phyloP scores from a whole-genome alignment of 2,329 filamentous ascomycete genomes.

The Penicillium polonicum region DNA sequence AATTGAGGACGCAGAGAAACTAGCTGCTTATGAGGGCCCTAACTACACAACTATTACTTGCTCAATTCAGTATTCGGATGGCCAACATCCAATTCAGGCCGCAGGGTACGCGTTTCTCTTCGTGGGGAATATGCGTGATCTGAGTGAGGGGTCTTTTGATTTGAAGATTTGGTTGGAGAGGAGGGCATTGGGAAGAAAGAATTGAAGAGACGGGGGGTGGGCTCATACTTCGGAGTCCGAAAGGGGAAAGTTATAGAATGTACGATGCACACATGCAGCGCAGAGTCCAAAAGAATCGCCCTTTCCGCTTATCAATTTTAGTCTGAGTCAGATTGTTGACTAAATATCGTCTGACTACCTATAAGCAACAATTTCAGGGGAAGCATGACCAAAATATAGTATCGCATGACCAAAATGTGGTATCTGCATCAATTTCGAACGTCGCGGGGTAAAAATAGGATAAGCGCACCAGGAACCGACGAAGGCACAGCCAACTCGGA shows the following conservation, averaged over 20 bases:
- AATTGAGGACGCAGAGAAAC: slow-evolving; percentile 10
- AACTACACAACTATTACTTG: slow-evolving; percentile 12
- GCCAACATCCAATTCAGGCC: background rate
- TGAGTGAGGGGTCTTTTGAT: slow-evolving; percentile 7
- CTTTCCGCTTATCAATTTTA: background rate
- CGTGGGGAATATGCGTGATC: slow-evolving; percentile 1
- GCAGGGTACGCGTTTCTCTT: slow-evolving; percentile 10
- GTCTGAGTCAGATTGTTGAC: slow-evolving; percentile 3
- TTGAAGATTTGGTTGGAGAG: background rate
- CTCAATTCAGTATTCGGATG: slow-evolving; percentile 13
- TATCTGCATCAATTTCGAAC: background rate
- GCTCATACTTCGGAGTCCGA: background rate
- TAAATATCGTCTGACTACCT: background rate
- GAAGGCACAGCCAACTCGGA: background rate
- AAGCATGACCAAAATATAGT: background rate
- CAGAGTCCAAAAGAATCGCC: background rate
- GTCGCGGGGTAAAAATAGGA: background rate
- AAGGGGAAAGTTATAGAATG: background rate
- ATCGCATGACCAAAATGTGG: background rate
- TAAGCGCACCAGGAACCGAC: background rate
- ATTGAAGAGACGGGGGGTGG: background rate
- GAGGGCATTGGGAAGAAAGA: background rate
- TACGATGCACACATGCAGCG: background rate
- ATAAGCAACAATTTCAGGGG: background rate
- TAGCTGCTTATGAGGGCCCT: slow-evolving; percentile 17